These are phyloP conservation scores for Serpula lacrymans DNA, from an alignment of 768 basidiomycete species.

Conservation along the genomic window DNA sequence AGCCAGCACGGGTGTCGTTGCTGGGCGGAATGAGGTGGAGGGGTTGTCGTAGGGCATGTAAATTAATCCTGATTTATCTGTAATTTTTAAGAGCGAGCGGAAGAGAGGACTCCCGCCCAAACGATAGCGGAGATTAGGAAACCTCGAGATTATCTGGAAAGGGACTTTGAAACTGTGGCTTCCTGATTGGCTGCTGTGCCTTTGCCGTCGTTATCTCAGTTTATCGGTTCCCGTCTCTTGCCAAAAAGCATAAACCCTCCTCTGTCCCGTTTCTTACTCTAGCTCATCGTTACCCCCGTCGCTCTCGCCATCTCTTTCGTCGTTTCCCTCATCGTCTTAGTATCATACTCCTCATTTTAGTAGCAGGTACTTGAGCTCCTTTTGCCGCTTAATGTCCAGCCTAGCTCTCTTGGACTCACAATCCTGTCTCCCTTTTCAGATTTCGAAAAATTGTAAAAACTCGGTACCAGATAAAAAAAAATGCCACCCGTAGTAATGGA, in stretches of 20 bases:
- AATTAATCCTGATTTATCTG: no score
- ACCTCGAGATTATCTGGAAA: conserved; percentile 9
- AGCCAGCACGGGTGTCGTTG: no score
- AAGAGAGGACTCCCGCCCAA: no score
- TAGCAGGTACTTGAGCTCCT: no score
- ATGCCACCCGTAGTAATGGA: conserved; percentile 62
- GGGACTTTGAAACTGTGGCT: conserved; percentile 26
- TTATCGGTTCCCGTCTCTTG: conserved; percentile 36
- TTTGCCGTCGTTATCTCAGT: conserved; percentile 32
- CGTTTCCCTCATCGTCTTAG: conserved; percentile 1
- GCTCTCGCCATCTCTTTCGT: neutral
- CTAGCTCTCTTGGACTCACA: neutral
- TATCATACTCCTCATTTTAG: no score
- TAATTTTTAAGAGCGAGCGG: no score
- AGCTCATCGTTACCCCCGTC: conserved; percentile 2
- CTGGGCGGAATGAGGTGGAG: no score
- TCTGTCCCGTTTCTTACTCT: conserved; percentile 8
- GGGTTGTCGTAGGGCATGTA: no score
- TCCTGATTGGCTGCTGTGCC: conserved; percentile 34
- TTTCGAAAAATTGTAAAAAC: neutral
- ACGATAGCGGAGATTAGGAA: conserved; percentile 15
- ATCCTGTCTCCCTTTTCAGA: neutral
- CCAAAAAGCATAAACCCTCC: conserved; percentile 33
- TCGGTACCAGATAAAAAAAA: conserved; percentile 14
- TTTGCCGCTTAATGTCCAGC: no score